phyloP scores from a whole-genome alignment of 179 eudicot species.

The Sideroxylon spinosum region DNA sequence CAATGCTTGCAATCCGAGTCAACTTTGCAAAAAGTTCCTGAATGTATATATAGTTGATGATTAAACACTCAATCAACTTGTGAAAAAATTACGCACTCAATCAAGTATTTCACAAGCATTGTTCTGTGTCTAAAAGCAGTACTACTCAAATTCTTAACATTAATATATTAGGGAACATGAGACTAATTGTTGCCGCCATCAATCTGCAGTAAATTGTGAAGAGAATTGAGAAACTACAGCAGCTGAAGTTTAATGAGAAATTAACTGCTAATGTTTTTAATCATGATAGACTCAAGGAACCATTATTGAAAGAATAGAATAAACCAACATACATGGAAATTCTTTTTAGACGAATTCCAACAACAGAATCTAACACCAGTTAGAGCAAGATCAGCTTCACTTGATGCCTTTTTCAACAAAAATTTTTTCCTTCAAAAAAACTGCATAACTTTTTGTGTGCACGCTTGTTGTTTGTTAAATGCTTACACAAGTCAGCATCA shows the following conservation, averaged over 20 bases:
- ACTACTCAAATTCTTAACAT: conserved; percentile 1
- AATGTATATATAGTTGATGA: neutral
- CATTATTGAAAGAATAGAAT: neutral
- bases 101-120: neutral
- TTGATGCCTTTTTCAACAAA: neutral
- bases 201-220: neutral
- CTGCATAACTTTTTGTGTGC: neutral
- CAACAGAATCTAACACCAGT: neutral
- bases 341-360: neutral
- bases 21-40: conserved; percentile 75
- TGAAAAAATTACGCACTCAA: neutral
- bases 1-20: conserved; percentile 56
- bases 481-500: neutral
- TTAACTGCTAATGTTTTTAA: neutral
- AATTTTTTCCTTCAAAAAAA: too few relatives aligned
- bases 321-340: neutral
- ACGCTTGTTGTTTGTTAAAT: neutral
- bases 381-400: neutral
- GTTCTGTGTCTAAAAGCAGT: neutral
- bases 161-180: neutral
- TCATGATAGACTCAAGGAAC: conserved; percentile 1
- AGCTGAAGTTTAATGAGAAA: conserved; percentile 2
- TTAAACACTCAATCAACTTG: neutral
- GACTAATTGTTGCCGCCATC: neutral
- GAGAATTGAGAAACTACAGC: neutral